Evolutionary conservation across 1,284 basidiomycete genomes (phyloP).

Genomic region (Grifola frondosa): DNA sequence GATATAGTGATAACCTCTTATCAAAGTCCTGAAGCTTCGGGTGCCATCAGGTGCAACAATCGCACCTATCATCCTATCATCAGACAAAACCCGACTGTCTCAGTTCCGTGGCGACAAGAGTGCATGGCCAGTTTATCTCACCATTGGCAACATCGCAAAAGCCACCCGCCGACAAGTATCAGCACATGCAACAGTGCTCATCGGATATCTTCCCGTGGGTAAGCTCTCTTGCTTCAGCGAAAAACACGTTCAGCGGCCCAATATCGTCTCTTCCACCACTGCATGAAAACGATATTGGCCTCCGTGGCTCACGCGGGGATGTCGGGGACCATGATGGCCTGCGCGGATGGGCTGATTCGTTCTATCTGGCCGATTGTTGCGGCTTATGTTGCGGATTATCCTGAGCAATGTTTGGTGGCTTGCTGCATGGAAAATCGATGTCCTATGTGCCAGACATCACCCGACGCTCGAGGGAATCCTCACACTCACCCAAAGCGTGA

Average conservation of each 20-base stretch:
- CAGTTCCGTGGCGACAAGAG: constrained; percentile 36
- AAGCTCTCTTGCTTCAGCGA: neutral
- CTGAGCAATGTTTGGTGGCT: constrained; percentile 26
- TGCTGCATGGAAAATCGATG: constrained; percentile 25
- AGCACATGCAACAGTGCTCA: constrained; percentile 29
- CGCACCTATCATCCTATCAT: constrained; percentile 31
- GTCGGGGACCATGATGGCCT: constrained; percentile 9
- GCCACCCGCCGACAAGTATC: constrained; percentile 35
- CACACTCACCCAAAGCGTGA: constrained; percentile 7
- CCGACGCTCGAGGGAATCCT: constrained; percentile 11
- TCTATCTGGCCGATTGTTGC: constrained; percentile 21
- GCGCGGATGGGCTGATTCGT: constrained; percentile 15
- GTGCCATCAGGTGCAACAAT: constrained; percentile 40
- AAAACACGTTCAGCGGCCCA: constrained; percentile 1
- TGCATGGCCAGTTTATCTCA: constrained; percentile 40
- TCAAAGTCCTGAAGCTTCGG: too few species aligned
- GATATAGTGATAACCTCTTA: too few species aligned
- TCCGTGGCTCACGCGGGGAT: constrained; percentile 12
- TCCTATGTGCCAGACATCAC: constrained; percentile 13
- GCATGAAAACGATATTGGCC: constrained; percentile 26
- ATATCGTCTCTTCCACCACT: constrained; percentile 36
- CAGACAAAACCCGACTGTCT: constrained; percentile 36
- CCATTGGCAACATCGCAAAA: constrained; percentile 42
- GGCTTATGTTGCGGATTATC: constrained; percentile 24
- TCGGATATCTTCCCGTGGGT: constrained; percentile 34